These are phyloP conservation scores for Saturnispora diversa DNA, from an alignment of 805 yeast species.

Conservation along the genomic window DNA sequence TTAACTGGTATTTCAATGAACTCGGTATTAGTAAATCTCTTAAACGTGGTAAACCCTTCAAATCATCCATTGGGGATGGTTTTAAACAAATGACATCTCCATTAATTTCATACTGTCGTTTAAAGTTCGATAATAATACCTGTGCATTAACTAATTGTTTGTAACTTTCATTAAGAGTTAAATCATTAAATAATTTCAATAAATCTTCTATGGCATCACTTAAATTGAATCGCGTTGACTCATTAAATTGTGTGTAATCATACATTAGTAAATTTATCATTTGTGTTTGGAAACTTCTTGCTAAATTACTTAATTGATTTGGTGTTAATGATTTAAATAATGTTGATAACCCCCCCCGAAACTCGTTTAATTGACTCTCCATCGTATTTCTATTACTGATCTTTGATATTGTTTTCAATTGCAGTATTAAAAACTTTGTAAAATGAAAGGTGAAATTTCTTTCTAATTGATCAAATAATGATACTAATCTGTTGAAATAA, in stretches of 20 bases:
- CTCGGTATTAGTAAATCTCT: background rate
- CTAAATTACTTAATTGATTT: background rate
- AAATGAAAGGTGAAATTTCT: slow-evolving; percentile 5
- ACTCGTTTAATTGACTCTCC: slow-evolving; percentile 1
- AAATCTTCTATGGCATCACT: slow-evolving; percentile 2
- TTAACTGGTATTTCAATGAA: background rate
- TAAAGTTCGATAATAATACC: slow-evolving; percentile 9
- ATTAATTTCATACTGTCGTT: no score
- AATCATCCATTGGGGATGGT: background rate
- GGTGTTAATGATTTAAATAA: background rate
- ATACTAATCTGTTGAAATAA: background rate
- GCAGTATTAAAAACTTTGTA: background rate
- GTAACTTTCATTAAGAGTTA: background rate
- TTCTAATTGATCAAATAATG: background rate
- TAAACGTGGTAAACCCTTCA: background rate
- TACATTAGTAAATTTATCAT: background rate
- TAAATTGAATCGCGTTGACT: slow-evolving; percentile 3
- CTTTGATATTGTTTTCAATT: slow-evolving; percentile 1
- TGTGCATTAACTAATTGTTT: background rate
- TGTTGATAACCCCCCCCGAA: background rate
- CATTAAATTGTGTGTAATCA: slow-evolving; percentile 1
- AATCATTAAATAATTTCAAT: background rate
- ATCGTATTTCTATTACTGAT: background rate
- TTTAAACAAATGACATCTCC: slow-evolving; percentile 1
- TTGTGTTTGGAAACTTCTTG: slow-evolving; percentile 3